phyloP scores from a whole-genome alignment of 768 basidiomycete genomes.

The Filobasidium wieringae region DNA sequence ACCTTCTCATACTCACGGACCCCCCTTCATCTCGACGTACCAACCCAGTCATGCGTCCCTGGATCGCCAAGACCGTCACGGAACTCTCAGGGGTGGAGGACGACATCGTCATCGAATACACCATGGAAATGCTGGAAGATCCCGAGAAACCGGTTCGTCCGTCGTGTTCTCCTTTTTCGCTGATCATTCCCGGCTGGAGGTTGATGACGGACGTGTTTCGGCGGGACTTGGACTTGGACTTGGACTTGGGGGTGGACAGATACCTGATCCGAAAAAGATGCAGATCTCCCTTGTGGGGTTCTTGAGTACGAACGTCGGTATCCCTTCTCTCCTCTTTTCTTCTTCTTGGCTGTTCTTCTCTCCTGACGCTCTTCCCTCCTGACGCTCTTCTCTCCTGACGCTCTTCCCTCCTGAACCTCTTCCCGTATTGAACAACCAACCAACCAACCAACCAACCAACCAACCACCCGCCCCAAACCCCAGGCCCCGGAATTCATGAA shows the following conservation, averaged over 20 bases:
- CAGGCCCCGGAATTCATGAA: constrained; percentile 71
- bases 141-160: constrained; percentile 60
- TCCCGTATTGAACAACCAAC: no score
- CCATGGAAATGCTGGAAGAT: constrained; percentile 86
- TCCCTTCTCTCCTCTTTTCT: no score
- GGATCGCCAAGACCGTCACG: constrained; percentile 79
- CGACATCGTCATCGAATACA: constrained; percentile 89
- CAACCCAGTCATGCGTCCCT: constrained; percentile 64
- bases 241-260: constrained; percentile 42
- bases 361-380: no score
- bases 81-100: constrained; percentile 90
- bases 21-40: not conserved
- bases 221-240: not conserved
- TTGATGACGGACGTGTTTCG: not conserved
- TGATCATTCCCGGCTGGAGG: not conserved
- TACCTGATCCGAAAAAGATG: constrained; percentile 87
- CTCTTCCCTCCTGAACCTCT: no score
- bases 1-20: no score
- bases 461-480: not conserved
- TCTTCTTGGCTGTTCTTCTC: no score
- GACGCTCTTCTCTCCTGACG: no score
- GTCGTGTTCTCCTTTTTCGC: not conserved
- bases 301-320: constrained; percentile 55
- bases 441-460: no score
- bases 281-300: constrained; percentile 91